Evolutionary conservation across 768 basidiomycete species (phyloP).

Genomic region (Saitozyma sp.): DNA sequence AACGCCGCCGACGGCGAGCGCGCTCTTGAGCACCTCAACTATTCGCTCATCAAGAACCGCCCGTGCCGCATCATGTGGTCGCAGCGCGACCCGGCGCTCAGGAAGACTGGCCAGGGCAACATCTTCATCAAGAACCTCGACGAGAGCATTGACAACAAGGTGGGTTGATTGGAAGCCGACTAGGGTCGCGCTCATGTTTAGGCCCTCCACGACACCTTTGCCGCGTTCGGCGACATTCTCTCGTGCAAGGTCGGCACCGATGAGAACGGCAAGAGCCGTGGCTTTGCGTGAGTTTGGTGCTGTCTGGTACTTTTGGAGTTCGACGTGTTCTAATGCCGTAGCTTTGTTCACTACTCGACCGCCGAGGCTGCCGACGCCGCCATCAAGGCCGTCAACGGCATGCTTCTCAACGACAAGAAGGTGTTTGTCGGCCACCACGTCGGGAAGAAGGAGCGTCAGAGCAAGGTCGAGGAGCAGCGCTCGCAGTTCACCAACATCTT

Average conservation of each 20-base stretch:
- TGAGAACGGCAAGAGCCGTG: conserved; percentile 90
- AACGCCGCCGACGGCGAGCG: conserved; percentile 97
- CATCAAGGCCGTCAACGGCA: conserved; percentile 98
- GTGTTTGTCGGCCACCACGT: conserved; percentile 98
- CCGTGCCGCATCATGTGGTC: conserved; percentile 99
- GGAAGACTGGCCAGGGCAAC: conserved; percentile 99
- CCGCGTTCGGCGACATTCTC: conserved; percentile 95
- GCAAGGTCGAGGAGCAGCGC: conserved; percentile 97
- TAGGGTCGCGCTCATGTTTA: conserved; percentile 43
- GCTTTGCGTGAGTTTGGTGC: conserved; percentile 63
- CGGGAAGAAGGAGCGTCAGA: conserved; percentile 97
- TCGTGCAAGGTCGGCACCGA: conserved; percentile 99
- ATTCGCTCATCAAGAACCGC: conserved; percentile 96
- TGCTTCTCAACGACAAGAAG: conserved; percentile 99
- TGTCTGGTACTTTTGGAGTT: conserved; percentile 1
- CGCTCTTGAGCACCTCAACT: conserved; percentile 98
- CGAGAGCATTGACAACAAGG: conserved; percentile 97
- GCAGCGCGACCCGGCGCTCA: conserved; percentile 97
- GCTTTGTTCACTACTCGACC: conserved; percentile 98
- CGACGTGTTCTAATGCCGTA: conserved; percentile 6
- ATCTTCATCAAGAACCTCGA: conserved; percentile 99
- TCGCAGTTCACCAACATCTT: conserved; percentile 97
- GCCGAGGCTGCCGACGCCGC: conserved; percentile 92
- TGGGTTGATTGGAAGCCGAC: conserved; percentile 40
- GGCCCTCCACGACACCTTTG: conserved; percentile 99